phyloP scores from a whole-genome alignment of 1,139 yeast genomes.

The Wickerhamomyces sp. region DNA sequence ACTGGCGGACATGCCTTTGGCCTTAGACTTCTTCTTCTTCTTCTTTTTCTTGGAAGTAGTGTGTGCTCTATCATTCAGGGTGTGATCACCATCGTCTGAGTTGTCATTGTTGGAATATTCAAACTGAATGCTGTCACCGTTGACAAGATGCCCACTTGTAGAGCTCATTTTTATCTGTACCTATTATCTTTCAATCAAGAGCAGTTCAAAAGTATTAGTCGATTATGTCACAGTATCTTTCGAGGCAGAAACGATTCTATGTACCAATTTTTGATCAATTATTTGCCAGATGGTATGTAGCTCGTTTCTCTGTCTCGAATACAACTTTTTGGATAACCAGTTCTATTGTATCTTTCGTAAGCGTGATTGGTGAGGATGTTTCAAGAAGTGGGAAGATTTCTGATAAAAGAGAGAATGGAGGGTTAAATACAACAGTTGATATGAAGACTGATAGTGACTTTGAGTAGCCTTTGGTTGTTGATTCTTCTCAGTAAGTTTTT shows the following conservation, averaged over 20 bases:
- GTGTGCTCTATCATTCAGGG: not conserved
- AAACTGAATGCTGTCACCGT: slow-evolving; percentile 58
- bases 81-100: slow-evolving; percentile 6
- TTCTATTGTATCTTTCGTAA: too few relatives aligned
- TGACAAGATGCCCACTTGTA: slow-evolving; percentile 25
- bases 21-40: slow-evolving; percentile 36
- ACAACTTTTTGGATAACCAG: too few relatives aligned
- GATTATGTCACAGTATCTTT: too few relatives aligned
- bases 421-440: not conserved
- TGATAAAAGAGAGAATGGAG: too few relatives aligned
- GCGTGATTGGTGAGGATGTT: too few relatives aligned
- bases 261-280: too few relatives aligned
- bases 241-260: too few relatives aligned
- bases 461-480: not conserved
- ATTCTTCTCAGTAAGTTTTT: not conserved
- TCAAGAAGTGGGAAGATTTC: too few relatives aligned
- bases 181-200: not conserved
- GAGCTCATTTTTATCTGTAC: not conserved
- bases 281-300: too few relatives aligned
- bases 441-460: not conserved
- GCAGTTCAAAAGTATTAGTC: not conserved
- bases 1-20: slow-evolving; percentile 3
- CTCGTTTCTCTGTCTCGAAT: too few relatives aligned
- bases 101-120: slow-evolving; percentile 35
- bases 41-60: slow-evolving; percentile 21